These are phyloP conservation scores for Phytophthora europaea DNA, from an alignment of 352 stramenopile species.

Conservation along the genomic window DNA sequence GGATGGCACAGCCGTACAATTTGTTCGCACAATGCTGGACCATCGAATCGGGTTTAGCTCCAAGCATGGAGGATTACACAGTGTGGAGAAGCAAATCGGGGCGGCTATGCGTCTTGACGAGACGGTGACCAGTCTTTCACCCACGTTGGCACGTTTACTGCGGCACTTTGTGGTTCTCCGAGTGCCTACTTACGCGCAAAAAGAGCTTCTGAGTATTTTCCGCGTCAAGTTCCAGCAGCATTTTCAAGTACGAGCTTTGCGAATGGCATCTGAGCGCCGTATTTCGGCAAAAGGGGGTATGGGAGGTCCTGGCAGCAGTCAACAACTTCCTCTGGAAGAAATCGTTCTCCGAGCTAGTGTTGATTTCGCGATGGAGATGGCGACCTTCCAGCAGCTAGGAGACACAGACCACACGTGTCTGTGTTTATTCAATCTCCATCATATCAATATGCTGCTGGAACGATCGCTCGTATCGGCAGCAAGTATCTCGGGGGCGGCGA, in stretches of 20 bases:
- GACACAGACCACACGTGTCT: slow-evolving; percentile 20
- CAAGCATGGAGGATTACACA: slow-evolving; percentile 35
- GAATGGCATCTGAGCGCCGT: not conserved
- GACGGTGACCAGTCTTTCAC: not conserved
- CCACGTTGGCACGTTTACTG: slow-evolving; percentile 38
- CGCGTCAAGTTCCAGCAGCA: slow-evolving; percentile 47
- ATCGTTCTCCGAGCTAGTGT: slow-evolving; percentile 59
- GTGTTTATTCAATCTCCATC: slow-evolving; percentile 63
- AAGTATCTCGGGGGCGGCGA: slow-evolving; percentile 3
- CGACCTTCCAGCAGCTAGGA: slow-evolving; percentile 44
- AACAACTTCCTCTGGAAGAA: slow-evolving; percentile 51
- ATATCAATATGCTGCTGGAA: slow-evolving; percentile 49
- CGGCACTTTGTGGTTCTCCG: slow-evolving; percentile 66
- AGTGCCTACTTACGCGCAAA: slow-evolving; percentile 50
- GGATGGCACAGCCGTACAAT: slow-evolving; percentile 40
- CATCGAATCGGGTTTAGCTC: slow-evolving; percentile 52
- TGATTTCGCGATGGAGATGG: slow-evolving; percentile 60
- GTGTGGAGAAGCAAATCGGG: slow-evolving; percentile 51
- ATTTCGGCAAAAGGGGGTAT: slow-evolving; percentile 19
- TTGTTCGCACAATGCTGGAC: slow-evolving; percentile 59
- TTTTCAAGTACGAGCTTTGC: slow-evolving; percentile 26
- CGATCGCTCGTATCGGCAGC: slow-evolving; percentile 49
- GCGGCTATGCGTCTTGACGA: slow-evolving; percentile 44
- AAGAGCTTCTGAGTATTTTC: slow-evolving; percentile 63
- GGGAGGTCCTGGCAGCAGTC: slow-evolving; percentile 14